Evolutionary conservation across 805 yeast genomes (phyloP).

Genomic region (Candida methanosorbosa): DNA sequence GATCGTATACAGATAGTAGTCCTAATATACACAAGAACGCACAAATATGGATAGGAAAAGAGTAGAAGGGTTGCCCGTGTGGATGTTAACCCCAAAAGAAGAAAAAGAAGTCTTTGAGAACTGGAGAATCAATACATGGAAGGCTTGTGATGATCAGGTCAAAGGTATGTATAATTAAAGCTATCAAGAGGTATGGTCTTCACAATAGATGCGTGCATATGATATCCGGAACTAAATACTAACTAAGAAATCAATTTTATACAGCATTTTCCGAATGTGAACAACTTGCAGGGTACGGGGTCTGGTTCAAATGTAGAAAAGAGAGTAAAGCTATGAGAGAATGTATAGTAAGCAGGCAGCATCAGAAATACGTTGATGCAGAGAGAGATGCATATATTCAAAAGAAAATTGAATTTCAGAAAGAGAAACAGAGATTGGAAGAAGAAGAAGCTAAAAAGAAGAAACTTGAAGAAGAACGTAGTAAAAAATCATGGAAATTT

Average conservation of each 20-base stretch:
- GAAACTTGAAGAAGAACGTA: slow-evolving; percentile 1
- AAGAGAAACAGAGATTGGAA: slow-evolving; percentile 12
- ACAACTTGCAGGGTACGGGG: slow-evolving; percentile 50
- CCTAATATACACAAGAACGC: neutral
- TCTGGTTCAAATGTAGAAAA: slow-evolving; percentile 56
- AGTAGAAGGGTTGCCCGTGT: slow-evolving; percentile 45
- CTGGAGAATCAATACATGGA: slow-evolving; percentile 61
- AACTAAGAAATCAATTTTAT: neutral
- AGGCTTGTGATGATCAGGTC: slow-evolving; percentile 59
- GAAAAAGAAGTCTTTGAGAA: slow-evolving; percentile 65
- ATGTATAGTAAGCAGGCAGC: slow-evolving; percentile 57
- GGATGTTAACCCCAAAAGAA: slow-evolving; percentile 73
- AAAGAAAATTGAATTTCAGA: slow-evolving; percentile 39
- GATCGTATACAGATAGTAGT: neutral
- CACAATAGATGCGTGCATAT: no score
- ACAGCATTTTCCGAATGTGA: slow-evolving; percentile 59
- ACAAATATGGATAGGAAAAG: slow-evolving; percentile 18
- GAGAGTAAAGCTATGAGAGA: slow-evolving; percentile 48
- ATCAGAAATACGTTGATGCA: slow-evolving; percentile 54
- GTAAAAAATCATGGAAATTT: slow-evolving; percentile 5
- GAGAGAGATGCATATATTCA: slow-evolving; percentile 59
- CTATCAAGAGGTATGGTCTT: neutral
- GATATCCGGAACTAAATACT: no score
- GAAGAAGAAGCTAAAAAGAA: slow-evolving; percentile 5
- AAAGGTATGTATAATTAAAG: slow-evolving; percentile 30